Evolutionary conservation across 129 eudicot genomes (phyloP), one percentile per base, ranked within the genome.

Genomic region (Saussurea involucrata): DNA sequence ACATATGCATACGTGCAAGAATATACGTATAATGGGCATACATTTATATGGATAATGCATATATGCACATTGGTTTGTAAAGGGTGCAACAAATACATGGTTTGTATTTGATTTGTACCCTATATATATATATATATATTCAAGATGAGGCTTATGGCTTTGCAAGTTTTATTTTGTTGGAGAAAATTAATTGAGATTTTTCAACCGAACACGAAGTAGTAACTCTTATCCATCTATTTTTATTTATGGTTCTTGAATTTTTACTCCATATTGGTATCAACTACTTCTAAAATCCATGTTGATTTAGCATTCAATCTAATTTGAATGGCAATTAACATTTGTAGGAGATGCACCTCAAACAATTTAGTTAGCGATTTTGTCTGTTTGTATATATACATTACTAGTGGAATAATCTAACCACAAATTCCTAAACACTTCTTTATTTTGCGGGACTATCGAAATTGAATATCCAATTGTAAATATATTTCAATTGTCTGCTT

Each of bases 361-460:
- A 42, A 11, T 10, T 13, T 8, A 42, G 53, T 42, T 42, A 11
- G 53, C 5, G 29, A 1, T 27, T 27, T 27, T 27, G 5, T 49
- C 0, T 15, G n/a, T 46, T 3, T 57, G 29, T 27, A 3, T 27
- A 3, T 27, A 27, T 27, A 27, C 1, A 7, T 25, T 17, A 34
- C 24, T 11, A 64, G 72, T 10, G 20, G 12, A 25, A 31, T 28
- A 12, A 20, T 17, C 40, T 65, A 66, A 66, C 53, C 58, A 15
- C 8, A 49, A 15, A 49, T 49, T 17, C 58, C 18, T 0, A 49
- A 49, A 10, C 3, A n/a, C 20, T 18, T 49, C 58, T 25, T 24
- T 42, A 3, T 75, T 74, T 71, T 57, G 44, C 84, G 88, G 93
- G 97, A 17, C 80, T 88, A 4, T 33, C 87, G 29, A 91, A 88